A percentile compares a stretch with the other conserved stretches of the same genome.
These are phyloP conservation scores for Agaricus sinodeliciosus DNA, from an alignment of 768 basidiomycete genomes.

Conservation along the genomic window DNA sequence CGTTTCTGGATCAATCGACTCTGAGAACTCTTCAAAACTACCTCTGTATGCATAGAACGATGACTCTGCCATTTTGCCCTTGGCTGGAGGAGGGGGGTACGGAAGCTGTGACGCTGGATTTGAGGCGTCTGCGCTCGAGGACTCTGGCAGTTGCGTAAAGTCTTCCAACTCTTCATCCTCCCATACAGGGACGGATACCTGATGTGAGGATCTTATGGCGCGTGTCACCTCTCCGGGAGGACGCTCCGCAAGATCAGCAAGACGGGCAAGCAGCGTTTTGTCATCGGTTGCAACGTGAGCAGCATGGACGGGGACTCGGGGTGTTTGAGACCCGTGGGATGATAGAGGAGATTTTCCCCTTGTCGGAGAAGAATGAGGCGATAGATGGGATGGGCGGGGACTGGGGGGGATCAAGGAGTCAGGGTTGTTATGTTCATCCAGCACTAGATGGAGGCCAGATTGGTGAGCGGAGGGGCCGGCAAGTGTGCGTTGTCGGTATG, in stretches of 20 bases:
- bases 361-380: conserved; percentile 9
- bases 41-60: conserved; percentile 35
- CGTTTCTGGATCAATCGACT: conserved; percentile 24
- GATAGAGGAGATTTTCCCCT: conserved; percentile 9
- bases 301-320: conserved; percentile 20
- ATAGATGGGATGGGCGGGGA: conserved; percentile 18
- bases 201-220: conserved; percentile 13
- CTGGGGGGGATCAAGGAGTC: conserved; percentile 9
- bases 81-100: conserved; percentile 39
- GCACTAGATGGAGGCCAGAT: conserved; percentile 12
- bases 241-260: conserved; percentile 45
- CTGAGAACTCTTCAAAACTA: conserved; percentile 30
- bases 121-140: conserved; percentile 3
- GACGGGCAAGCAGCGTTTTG: conserved; percentile 47
- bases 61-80: conserved; percentile 33
- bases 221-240: conserved; percentile 31
- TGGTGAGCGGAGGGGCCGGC: conserved; percentile 14
- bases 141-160: conserved; percentile 17
- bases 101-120: conserved; percentile 19
- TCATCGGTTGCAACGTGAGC: conserved; percentile 68
- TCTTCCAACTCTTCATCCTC: conserved; percentile 41
- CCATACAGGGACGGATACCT: conserved; percentile 47
- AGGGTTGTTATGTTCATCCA: conserved; percentile 10
- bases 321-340: conserved; percentile 4
- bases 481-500: conserved; percentile 33